Conservation (phyloP, 2,329 filamentous ascomycete genomes). For the Chaetomiaceae sp. region DNA sequence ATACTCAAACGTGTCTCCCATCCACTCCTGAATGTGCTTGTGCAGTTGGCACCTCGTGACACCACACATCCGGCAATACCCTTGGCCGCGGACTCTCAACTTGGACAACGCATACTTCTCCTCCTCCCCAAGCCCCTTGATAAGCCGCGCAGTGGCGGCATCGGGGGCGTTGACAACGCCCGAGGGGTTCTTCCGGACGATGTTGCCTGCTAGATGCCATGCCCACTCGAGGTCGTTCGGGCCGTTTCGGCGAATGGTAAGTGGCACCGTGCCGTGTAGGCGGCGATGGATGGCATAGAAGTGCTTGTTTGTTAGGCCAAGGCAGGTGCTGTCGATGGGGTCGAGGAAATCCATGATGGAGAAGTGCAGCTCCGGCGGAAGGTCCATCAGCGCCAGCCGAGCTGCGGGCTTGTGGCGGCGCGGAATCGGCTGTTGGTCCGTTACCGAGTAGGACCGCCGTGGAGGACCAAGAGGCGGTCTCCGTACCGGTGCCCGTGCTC, state of each 20-base stretch:
- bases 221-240: constrained; percentile 62
- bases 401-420: constrained; percentile 46
- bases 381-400: constrained; percentile 45
- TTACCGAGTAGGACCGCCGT: constrained; percentile 57
- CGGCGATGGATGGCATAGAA: constrained; percentile 56
- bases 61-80: constrained; percentile 60
- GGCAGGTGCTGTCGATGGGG: constrained; percentile 59
- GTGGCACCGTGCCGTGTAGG: constrained; percentile 52
- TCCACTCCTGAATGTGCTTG: constrained; percentile 57
- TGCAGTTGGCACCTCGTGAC: constrained; percentile 59
- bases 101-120: constrained; percentile 36
- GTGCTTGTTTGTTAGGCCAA: constrained; percentile 54
- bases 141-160: neutral
- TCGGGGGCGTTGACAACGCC: neutral
- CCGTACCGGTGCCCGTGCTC: constrained; percentile 1
- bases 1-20: constrained; percentile 55
- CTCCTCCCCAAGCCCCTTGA: constrained; percentile 11
- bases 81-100: constrained; percentile 53
- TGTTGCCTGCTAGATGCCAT: constrained; percentile 52
- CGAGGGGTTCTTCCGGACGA: constrained; percentile 32
- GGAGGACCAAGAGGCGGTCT: constrained; percentile 42
- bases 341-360: constrained; percentile 59
- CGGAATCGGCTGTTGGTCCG: constrained; percentile 53
- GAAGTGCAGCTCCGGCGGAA: constrained; percentile 58
- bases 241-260: constrained; percentile 53